A percentile compares a stretch with the other conserved stretches of the same genome.
phyloP scores from a whole-genome alignment of 495 filamentous ascomycete species.

The Aspergillus sclerotioniger region DNA sequence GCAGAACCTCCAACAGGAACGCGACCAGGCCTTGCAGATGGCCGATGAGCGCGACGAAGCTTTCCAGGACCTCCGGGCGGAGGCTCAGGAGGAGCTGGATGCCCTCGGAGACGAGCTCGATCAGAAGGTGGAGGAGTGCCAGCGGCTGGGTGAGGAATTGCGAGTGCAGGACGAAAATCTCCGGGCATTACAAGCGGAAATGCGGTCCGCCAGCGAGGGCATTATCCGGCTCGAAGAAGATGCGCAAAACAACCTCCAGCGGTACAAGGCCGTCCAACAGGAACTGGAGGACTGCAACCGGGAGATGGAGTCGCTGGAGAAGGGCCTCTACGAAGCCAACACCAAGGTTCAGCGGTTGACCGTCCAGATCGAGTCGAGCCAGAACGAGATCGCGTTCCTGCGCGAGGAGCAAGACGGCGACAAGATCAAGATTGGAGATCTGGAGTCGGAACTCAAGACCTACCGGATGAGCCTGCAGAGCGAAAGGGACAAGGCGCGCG shows the following conservation, averaged over 20 bases:
- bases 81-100: slow-evolving; percentile 82
- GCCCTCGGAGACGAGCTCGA: slow-evolving; percentile 77
- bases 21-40: slow-evolving; percentile 77
- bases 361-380: slow-evolving; percentile 87
- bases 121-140: slow-evolving; percentile 67
- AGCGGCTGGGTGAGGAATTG: slow-evolving; percentile 63
- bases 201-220: slow-evolving; percentile 83
- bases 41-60: slow-evolving; percentile 78
- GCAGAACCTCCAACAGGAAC: slow-evolving; percentile 70
- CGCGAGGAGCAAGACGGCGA: slow-evolving; percentile 96
- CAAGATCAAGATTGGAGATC: slow-evolving; percentile 95
- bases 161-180: slow-evolving; percentile 66
- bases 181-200: slow-evolving; percentile 80
- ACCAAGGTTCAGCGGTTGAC: slow-evolving; percentile 80
- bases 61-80: slow-evolving; percentile 72
- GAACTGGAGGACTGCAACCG: slow-evolving; percentile 72
- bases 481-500: slow-evolving; percentile 74
- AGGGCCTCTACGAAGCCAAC: slow-evolving; percentile 72
- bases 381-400: slow-evolving; percentile 91
- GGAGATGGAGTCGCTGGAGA: slow-evolving; percentile 75
- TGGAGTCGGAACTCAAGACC: slow-evolving; percentile 76
- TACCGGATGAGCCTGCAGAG: slow-evolving; percentile 69
- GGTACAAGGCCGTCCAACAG: slow-evolving; percentile 69
- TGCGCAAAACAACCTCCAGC: slow-evolving; percentile 62
- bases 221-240: slow-evolving; percentile 86